These are phyloP conservation scores for Beauveria asiatica DNA, from an alignment of 2,329 filamentous ascomycete genomes.

Conservation along the genomic window DNA sequence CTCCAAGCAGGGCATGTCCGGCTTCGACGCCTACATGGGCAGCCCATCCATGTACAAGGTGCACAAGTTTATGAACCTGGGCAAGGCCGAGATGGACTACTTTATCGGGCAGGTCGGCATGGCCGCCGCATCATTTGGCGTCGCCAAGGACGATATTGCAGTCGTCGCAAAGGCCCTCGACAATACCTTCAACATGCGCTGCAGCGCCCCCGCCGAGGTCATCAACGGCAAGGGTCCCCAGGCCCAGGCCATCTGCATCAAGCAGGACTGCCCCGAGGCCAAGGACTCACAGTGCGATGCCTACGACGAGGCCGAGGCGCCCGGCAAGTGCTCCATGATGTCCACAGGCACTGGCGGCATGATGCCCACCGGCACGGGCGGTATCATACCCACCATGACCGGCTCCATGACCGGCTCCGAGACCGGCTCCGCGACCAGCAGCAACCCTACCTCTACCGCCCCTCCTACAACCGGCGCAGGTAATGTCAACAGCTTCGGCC, in stretches of 20 bases:
- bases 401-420: not conserved
- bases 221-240: slow-evolving; percentile 36
- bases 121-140: slow-evolving; percentile 49
- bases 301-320: slow-evolving; percentile 28
- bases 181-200: slow-evolving; percentile 42
- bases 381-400: slow-evolving; percentile 7
- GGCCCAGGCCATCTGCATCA: slow-evolving; percentile 49
- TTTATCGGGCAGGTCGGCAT: slow-evolving; percentile 52
- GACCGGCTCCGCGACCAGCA: slow-evolving; percentile 12
- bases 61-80: slow-evolving; percentile 53
- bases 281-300: slow-evolving; percentile 35
- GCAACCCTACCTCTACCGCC: slow-evolving; percentile 8
- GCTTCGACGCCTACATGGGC: slow-evolving; percentile 41
- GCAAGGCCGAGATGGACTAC: slow-evolving; percentile 42
- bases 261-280: slow-evolving; percentile 37
- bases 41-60: slow-evolving; percentile 40
- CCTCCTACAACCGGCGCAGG: slow-evolving; percentile 18
- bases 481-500: slow-evolving; percentile 17
- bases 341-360: not conserved
- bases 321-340: slow-evolving; percentile 12
- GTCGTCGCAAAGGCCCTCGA: slow-evolving; percentile 41
- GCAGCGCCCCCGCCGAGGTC: slow-evolving; percentile 36
- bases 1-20: slow-evolving; percentile 38
- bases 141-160: slow-evolving; percentile 42
- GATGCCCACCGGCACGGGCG: slow-evolving; percentile 12